Base-by-base conservation (phyloP, 129 eudicot species). In the Calendula officinalis region DNA sequence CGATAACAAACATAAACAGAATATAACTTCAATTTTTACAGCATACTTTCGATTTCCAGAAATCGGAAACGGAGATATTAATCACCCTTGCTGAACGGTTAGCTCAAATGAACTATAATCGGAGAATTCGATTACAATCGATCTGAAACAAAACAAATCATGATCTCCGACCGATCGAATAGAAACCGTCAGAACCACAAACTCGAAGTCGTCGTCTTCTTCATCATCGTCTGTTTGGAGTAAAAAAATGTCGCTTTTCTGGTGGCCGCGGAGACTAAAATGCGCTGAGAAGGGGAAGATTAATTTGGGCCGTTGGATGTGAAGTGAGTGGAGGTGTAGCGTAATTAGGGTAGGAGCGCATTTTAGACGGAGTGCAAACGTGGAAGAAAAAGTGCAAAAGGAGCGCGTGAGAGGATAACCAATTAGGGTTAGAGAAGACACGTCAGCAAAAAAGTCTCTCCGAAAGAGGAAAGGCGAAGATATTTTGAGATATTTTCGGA, bases 331-430 rank as follows among this genome's bases (percentile, higher is more conserved):
- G 70, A 16, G 40, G 68, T 5, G 10, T 22, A 22, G 30, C 30
- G 30, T 22, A 22, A 5, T 22, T 30, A 30, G 39, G 38, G 7
- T 40, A 35, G 3, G 50, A 22, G 77, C 71, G 72, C 52, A 56
- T 4, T 72, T 73, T 73, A 73, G 78, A 47, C 2, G 8, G 30
- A 11, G 57, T 39, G 72, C 72, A 65, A 54, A 73, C 72, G 78
- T 73, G 78, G 78, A 73, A 6, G 16, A 35, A 73, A 73, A 73
- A 73, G 72, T 73, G 78, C 78, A 73, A 65, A 72, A 72, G 46
- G 60, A 30, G 77, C 67, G 68, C 46, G 76, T 41, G 68, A 40
- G 64, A 64, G 34, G 78, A 73, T 73, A 65, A 65, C 9, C 37
- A 73, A 46, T 46, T 65, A 57, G 78, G 53, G 72, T 56, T 73